Percentiles rank a stretch among this genome's conserved stretches.
These are phyloP conservation scores for Nepenthes mirabilis DNA, from an alignment of 148 eudicot species.

Conservation along the genomic window DNA sequence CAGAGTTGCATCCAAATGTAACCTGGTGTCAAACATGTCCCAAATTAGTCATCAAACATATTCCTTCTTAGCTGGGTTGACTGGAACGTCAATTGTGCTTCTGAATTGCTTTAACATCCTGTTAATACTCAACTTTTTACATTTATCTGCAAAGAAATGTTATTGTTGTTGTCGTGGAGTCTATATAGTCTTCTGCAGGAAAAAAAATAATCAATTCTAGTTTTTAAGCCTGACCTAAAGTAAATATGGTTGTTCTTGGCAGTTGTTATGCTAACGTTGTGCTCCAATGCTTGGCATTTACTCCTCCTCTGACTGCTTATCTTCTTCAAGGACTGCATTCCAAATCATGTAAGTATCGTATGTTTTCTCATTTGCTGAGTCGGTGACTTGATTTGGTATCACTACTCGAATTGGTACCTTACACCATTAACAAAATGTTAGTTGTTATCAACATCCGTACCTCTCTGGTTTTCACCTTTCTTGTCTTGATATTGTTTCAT, in stretches of 20 bases:
- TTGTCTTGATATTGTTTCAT: not conserved
- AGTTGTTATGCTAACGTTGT: constrained; percentile 90
- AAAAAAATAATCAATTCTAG: not conserved
- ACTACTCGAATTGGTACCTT: not conserved
- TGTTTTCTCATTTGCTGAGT: not conserved
- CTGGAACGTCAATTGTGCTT: too few species aligned
- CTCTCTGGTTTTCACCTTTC: not conserved
- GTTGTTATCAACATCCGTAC: not conserved
- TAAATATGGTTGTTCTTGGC: constrained; percentile 10
- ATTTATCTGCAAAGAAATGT: too few species aligned
- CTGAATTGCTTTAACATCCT: too few species aligned
- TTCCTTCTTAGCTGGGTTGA: too few species aligned
- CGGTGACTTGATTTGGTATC: not conserved
- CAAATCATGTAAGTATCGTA: constrained; percentile 50
- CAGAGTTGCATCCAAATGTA: too few species aligned
- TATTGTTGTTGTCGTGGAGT: too few species aligned
- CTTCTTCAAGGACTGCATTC: constrained; percentile 78
- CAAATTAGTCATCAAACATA: too few species aligned
- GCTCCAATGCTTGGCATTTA: constrained; percentile 80
- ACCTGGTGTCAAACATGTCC: too few species aligned
- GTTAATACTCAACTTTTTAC: too few species aligned
- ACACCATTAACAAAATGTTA: not conserved
- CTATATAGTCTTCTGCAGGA: not conserved
- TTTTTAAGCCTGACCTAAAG: not conserved
- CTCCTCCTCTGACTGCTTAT: constrained; percentile 86